Percentiles rank a stretch among this genome's conserved stretches.
phyloP scores from a whole-genome alignment of 768 basidiomycete genomes.

The Scleroderma citrinum region DNA sequence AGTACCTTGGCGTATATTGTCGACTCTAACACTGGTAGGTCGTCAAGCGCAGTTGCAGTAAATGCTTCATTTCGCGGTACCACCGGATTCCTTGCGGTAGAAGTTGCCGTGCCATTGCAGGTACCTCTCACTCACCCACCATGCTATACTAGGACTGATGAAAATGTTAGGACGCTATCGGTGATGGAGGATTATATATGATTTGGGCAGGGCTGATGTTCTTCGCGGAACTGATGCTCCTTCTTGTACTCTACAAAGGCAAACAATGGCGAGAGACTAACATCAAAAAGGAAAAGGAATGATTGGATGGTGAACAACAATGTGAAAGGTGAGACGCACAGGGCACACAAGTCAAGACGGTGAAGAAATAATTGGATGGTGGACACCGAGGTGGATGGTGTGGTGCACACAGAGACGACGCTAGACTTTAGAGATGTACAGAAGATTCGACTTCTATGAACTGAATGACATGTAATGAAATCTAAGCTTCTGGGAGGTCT shows the following conservation, averaged over 20 bases:
- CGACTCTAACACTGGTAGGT: conserved; percentile 79
- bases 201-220: conserved; percentile 56
- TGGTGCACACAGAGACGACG: too few relatives aligned
- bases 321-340: not conserved
- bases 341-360: not conserved
- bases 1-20: conserved; percentile 82
- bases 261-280: conserved; percentile 51
- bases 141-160: not conserved
- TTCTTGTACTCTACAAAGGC: conserved; percentile 60
- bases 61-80: conserved; percentile 74
- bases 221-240: conserved; percentile 46
- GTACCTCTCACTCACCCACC: not conserved
- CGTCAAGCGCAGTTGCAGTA: conserved; percentile 68
- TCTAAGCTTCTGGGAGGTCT: too few relatives aligned
- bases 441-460: too few relatives aligned
- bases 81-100: conserved; percentile 61
- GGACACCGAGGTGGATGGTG: too few relatives aligned
- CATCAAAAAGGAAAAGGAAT: conserved; percentile 36
- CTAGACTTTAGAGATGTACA: too few relatives aligned
- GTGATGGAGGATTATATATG: conserved; percentile 78
- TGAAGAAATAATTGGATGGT: too few relatives aligned
- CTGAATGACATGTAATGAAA: too few relatives aligned
- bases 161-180: conserved; percentile 51
- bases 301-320: not conserved
- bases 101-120: conserved; percentile 74